These are phyloP conservation scores for Solanum piurae DNA, from an alignment of 257 asterid species.

Conservation along the genomic window DNA sequence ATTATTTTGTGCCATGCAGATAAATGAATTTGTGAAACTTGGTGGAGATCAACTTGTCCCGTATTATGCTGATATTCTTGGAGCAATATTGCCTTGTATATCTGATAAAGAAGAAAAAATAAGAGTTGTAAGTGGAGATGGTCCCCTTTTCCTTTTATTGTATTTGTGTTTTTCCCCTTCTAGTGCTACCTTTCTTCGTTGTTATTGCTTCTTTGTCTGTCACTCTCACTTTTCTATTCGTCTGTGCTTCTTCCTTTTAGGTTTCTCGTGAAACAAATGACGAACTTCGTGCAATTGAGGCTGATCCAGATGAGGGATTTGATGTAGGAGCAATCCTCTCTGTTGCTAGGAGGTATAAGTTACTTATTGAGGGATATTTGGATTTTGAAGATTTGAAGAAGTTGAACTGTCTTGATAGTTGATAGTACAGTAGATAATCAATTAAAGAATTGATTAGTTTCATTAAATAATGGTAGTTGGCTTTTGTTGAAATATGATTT, in stretches of 20 bases:
- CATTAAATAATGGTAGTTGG: neutral
- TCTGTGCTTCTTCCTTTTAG: conserved; percentile 18
- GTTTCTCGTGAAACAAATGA: conserved; percentile 98
- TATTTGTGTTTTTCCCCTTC: neutral
- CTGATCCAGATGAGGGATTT: conserved; percentile 80
- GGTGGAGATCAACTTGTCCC: conserved; percentile 98
- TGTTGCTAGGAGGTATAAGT: conserved; percentile 69
- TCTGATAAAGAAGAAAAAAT: conserved; percentile 98
- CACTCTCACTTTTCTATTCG: neutral
- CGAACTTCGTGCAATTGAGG: conserved; percentile 78
- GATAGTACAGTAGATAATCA: neutral
- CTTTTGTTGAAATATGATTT: neutral
- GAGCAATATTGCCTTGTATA: conserved; percentile 94
- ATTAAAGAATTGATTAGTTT: neutral
- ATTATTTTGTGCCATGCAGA: conserved; percentile 36
- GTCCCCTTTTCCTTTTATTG: neutral
- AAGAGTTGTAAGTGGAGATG: conserved; percentile 62
- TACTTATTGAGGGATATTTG: neutral
- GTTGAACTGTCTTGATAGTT: neutral
- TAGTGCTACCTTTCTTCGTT: neutral
- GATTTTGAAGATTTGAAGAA: neutral
- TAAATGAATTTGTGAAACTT: conserved; percentile 95
- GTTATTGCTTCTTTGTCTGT: neutral
- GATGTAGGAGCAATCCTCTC: conserved; percentile 85
- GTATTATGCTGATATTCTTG: conserved; percentile 95